Conservation (phyloP, 73 alveolate genomes). For the Strombidium stylifer region DNA sequence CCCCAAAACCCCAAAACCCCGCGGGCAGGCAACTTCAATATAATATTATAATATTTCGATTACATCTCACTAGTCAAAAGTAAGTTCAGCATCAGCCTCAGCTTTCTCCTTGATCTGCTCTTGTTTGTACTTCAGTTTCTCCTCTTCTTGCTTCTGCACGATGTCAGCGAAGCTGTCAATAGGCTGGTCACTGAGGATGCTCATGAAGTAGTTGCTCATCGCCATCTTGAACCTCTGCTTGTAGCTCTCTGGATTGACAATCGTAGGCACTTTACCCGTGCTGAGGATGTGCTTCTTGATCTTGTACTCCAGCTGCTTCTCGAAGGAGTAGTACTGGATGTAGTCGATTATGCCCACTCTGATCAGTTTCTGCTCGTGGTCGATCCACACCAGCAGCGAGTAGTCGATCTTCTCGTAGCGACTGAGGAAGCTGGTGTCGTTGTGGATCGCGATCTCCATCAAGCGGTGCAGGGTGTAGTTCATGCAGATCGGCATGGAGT, state of each 20-base stretch:
- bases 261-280: slow-evolving; percentile 74
- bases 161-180: no score
- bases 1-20: no score
- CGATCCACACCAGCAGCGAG: slow-evolving; percentile 63
- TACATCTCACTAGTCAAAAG: no score
- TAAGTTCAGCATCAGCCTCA: no score
- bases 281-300: slow-evolving; percentile 52
- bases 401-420: slow-evolving; percentile 75
- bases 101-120: no score
- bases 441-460: slow-evolving; percentile 42
- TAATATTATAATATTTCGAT: no score
- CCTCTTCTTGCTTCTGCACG: no score
- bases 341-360: slow-evolving; percentile 84
- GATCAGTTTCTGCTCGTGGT: slow-evolving; percentile 42
- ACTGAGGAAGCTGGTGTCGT: slow-evolving; percentile 76
- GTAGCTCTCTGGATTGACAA: slow-evolving; percentile 72
- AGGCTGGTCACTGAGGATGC: no score
- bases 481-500: slow-evolving; percentile 41
- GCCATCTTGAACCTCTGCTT: slow-evolving; percentile 70
- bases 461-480: slow-evolving; percentile 19
- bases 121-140: no score
- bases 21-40: no score
- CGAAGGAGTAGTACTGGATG: slow-evolving; percentile 74
- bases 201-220: slow-evolving; percentile 65
- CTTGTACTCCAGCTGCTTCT: slow-evolving; percentile 69